Evolutionary conservation across 208 protist genomes (phyloP), one percentile per base, ranked within the genome.

Genomic region (Naegleria lovaniensis): DNA sequence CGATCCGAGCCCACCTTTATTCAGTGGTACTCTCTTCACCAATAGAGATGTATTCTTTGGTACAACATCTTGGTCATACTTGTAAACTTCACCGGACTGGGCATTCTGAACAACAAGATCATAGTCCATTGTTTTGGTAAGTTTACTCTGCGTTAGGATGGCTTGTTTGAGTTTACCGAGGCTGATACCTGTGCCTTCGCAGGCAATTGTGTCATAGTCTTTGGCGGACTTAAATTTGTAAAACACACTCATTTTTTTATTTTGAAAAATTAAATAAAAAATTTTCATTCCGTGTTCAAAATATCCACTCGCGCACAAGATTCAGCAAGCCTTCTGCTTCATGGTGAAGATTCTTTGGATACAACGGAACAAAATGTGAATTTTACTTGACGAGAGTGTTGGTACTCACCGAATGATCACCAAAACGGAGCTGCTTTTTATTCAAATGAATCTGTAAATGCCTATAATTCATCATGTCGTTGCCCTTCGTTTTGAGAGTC

Each of bases 1-100:
- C 6, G 43, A 43, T 41, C 59, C 90, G 7, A 29, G 29, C 5
- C 25, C 33, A 22, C 83, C n/a, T 7, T 19, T 83, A 5, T 90
- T 85, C 43, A 90, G 67, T 13, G 94, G 94, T 15, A 93, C 79
- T 90, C 94, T 67, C 13, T 89, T 91, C 5, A 95, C 91, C 38
- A 95, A 83, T 13, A 95, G 83, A 2, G 92, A 93, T 52, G 94
- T 95, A 86, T 95, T 95, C 39, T 93, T 94, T 67, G 94, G 93
- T n/a, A 95, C 90, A 33, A 93, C 33, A 41, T 83, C 58, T 16
- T 87, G 40, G 38, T 95, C 93, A 52, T 94, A 91, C 38, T 48
- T 94, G 85, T 95, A 94, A 7, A 91, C 93, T 92, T 90, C 40
- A 58, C 33, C 67, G 48, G 93, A 92, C 87, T 94, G 93, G n/a